Conservation (phyloP, 1,284 basidiomycete genomes). For the Hemileia vastatrix region DNA sequence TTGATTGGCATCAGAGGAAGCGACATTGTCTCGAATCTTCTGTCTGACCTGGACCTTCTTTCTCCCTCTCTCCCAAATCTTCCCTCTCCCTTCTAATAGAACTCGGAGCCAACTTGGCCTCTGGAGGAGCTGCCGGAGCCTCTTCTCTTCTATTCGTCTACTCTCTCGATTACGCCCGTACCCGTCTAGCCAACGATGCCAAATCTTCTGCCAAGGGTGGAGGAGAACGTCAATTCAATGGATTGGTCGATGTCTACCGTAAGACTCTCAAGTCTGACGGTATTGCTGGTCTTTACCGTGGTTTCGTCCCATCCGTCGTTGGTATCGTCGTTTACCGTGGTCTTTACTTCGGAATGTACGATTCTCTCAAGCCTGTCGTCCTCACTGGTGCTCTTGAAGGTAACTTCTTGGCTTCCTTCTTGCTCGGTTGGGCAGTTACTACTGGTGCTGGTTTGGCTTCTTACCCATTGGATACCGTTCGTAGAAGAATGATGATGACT, state of each 20-base stretch:
- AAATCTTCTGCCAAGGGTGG: constrained; percentile 42
- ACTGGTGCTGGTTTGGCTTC: constrained; percentile 45
- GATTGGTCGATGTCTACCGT: constrained; percentile 45
- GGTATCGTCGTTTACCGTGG: constrained; percentile 45
- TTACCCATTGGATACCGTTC: constrained; percentile 45
- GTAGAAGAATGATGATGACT: constrained; percentile 46
- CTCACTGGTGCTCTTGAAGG: constrained; percentile 40
- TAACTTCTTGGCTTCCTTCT: constrained; percentile 45
- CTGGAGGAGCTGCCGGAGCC: constrained; percentile 45
- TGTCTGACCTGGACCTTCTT: neutral
- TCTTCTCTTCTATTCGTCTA: constrained; percentile 45
- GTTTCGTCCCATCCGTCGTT: constrained; percentile 25
- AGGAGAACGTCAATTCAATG: constrained; percentile 45
- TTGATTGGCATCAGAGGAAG: neutral
- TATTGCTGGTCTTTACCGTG: too few relatives aligned
- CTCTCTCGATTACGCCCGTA: constrained; percentile 46
- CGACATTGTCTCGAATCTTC: neutral
- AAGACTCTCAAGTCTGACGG: constrained; percentile 44
- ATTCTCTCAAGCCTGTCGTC: constrained; percentile 45
- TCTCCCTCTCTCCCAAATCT: too few relatives aligned
- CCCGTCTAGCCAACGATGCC: constrained; percentile 46
- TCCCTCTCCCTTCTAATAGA: too few relatives aligned
- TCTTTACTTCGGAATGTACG: constrained; percentile 46
- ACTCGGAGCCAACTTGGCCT: constrained; percentile 45
- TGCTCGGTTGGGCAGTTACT: constrained; percentile 44